Conservation (phyloP, 225 moss, liverwort and hornwort species). For the Sphagnum contortum region DNA sequence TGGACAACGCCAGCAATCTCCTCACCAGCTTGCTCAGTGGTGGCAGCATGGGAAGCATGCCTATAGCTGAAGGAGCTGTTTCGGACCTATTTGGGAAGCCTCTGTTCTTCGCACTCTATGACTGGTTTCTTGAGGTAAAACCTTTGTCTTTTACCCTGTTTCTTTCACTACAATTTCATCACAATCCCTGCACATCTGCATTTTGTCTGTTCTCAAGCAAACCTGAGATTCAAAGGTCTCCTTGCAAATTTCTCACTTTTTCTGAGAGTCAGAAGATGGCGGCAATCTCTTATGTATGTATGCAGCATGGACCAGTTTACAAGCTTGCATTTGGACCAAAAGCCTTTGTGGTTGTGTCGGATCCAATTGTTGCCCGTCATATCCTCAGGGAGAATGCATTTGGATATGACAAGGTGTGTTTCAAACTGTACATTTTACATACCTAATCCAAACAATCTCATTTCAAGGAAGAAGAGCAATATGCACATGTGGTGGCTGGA, state of each 20-base stretch:
- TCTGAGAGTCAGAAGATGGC: background rate
- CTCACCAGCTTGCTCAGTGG: conserved; percentile 84
- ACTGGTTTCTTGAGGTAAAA: conserved; percentile 95
- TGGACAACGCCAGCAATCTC: conserved; percentile 93
- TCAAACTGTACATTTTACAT: too few species aligned
- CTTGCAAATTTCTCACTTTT: background rate
- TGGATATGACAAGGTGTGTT: conserved; percentile 81
- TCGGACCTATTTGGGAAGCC: conserved; percentile 80
- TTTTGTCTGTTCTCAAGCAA: too few species aligned
- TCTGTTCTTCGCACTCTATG: conserved; percentile 87
- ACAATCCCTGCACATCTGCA: too few species aligned
- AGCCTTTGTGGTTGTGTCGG: conserved; percentile 93
- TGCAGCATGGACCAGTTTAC: conserved; percentile 92
- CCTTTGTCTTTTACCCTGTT: background rate
- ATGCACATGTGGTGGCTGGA: too few species aligned
- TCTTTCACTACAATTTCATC: background rate
- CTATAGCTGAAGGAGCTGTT: conserved; percentile 71
- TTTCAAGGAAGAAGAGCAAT: too few species aligned
- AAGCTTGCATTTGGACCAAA: conserved; percentile 99
- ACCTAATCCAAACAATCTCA: too few species aligned
- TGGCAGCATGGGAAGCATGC: conserved; percentile 82
- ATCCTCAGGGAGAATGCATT: conserved; percentile 94
- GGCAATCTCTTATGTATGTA: too few species aligned
- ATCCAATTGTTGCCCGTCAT: conserved; percentile 88
- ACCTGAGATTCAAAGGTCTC: background rate